Evolutionary conservation across 192 early-diverging fungal genomes (phyloP).

Genomic region (Chytriomyces confervae): DNA sequence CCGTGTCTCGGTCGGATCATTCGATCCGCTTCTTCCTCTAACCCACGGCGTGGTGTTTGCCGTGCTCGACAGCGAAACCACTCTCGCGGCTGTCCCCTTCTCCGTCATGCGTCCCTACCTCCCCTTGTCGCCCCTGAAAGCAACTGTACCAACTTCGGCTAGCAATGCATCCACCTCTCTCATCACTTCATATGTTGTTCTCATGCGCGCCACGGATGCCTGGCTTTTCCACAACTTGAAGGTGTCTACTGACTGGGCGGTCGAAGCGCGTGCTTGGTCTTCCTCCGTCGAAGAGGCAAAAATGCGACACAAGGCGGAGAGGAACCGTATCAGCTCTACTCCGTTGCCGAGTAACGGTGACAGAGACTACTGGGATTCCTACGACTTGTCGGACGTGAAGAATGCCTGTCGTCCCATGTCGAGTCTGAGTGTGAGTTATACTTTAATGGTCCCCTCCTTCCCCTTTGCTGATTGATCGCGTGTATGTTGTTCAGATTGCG

Average conservation of each 20-base stretch:
- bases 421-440: not conserved
- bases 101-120: not conserved
- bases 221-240: conserved; percentile 13
- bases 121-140: not conserved
- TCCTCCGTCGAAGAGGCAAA: not conserved
- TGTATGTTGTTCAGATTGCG: not conserved
- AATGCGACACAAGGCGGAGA: not conserved
- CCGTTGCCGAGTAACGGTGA: not conserved
- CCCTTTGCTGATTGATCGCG: not conserved
- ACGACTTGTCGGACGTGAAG: not conserved
- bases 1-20: not conserved
- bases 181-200: not conserved
- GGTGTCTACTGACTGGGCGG: not conserved
- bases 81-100: not conserved
- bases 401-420: not conserved
- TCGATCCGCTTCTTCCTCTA: not conserved
- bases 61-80: conserved; percentile 2
- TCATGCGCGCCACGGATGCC: not conserved
- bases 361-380: conserved; percentile 9
- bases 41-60: not conserved
- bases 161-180: not conserved
- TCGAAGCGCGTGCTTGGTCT: not conserved
- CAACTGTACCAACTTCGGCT: not conserved
- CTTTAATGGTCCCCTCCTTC: not conserved
- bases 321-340: not conserved